Conservation (phyloP, 768 basidiomycete genomes). For the Suillus variegatus region DNA sequence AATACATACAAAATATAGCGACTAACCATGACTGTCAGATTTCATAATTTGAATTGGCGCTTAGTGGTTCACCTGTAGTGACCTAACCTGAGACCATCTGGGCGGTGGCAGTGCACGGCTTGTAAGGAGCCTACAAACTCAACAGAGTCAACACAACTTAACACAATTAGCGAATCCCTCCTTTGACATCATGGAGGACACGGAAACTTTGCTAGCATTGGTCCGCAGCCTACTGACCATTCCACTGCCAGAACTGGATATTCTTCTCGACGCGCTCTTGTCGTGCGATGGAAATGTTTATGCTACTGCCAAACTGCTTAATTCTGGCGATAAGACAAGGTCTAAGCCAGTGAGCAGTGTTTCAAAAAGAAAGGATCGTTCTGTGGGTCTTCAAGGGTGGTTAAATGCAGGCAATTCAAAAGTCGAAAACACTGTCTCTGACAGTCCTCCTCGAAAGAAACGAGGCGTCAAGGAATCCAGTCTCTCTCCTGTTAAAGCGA, state of each 20-base stretch:
- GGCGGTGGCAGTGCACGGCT: background rate
- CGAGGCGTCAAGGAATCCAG: constrained; percentile 14
- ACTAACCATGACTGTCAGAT: background rate
- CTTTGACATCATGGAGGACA: constrained; percentile 43
- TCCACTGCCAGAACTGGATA: constrained; percentile 35
- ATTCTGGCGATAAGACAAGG: constrained; percentile 19
- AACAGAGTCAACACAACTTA: background rate
- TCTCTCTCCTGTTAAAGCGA: background rate
- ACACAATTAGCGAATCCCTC: background rate
- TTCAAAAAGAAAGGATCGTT: constrained; percentile 51
- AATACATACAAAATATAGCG: background rate
- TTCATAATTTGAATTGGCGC: background rate
- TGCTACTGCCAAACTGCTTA: constrained; percentile 46
- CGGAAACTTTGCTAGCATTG: constrained; percentile 67
- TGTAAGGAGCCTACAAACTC: background rate
- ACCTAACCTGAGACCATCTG: background rate
- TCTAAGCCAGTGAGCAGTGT: constrained; percentile 15
- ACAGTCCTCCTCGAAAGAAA: constrained; percentile 16
- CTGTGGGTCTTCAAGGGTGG: constrained; percentile 55
- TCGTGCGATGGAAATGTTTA: constrained; percentile 57
- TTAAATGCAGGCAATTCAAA: constrained; percentile 31
- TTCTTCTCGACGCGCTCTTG: constrained; percentile 61
- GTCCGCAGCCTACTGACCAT: constrained; percentile 57
- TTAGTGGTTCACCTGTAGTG: too few relatives aligned
- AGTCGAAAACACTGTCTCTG: background rate